phyloP scores from a whole-genome alignment of 306 rosid species.

The barrel medic (Medicago truncatula) region MtrunA17r5.0-ANR NC_053042.1:3812501-3813000 shows the following conservation, averaged over 20 bases:
- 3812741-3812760: not conserved
- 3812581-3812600: not conserved
- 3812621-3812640: not conserved
- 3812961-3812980: constrained; percentile 16
- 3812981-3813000: constrained; percentile 71
- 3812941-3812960: not conserved
- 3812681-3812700: not conserved
- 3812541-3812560: not conserved
- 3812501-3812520: not conserved
- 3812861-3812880: not conserved
- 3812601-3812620: not conserved
- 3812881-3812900: constrained; percentile 13
- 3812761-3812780: not conserved
- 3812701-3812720: not conserved
- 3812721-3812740: not conserved
- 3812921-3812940: not conserved
- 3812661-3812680: not conserved
- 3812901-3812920: constrained; percentile 7
- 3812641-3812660: not conserved
- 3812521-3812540: not conserved
- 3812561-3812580: not conserved
- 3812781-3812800: not conserved
- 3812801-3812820: not conserved
- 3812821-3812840: not conserved
- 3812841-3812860: not conserved